These are phyloP conservation scores for Mycena olivaceomarginata DNA, from an alignment of 768 basidiomycete species.

Conservation along the genomic window DNA sequence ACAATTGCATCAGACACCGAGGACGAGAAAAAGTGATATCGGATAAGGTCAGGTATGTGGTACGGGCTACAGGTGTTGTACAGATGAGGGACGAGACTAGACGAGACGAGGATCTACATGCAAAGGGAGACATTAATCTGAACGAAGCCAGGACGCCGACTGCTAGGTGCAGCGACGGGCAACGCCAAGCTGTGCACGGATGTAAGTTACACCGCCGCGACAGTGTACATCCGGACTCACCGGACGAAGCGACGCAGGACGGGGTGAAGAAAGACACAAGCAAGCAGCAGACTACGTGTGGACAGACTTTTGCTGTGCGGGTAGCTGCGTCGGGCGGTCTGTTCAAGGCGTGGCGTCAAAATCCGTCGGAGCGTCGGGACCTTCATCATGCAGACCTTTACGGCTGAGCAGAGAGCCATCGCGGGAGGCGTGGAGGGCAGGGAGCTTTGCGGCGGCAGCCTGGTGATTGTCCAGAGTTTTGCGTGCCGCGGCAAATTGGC, in stretches of 20 bases:
- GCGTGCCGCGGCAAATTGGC: constrained; percentile 64
- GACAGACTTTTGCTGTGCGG: constrained; percentile 23
- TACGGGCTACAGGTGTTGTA: constrained; percentile 37
- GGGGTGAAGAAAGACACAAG: background rate
- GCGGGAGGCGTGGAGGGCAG: constrained; percentile 57
- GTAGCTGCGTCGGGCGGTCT: background rate
- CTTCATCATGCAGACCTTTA: constrained; percentile 29
- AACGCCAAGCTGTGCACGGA: background rate
- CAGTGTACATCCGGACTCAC: background rate
- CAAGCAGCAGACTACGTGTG: constrained; percentile 4
- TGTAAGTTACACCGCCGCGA: constrained; percentile 1
- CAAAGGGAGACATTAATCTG: background rate
- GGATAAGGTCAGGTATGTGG: constrained; percentile 22
- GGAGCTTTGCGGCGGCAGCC: constrained; percentile 60
- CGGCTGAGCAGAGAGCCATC: constrained; percentile 33
- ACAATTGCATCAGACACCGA: background rate
- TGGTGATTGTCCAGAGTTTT: constrained; percentile 50
- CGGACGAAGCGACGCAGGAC: background rate
- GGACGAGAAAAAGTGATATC: constrained; percentile 13
- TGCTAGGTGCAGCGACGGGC: background rate
- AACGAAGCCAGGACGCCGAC: constrained; percentile 9
- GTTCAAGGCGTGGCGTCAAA: background rate
- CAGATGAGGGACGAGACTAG: constrained; percentile 3
- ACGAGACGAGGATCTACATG: constrained; percentile 11
- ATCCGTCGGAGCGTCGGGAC: background rate